Conservation (phyloP, 495 filamentous ascomycete species). For the Penicillium coprophilum region DNA sequence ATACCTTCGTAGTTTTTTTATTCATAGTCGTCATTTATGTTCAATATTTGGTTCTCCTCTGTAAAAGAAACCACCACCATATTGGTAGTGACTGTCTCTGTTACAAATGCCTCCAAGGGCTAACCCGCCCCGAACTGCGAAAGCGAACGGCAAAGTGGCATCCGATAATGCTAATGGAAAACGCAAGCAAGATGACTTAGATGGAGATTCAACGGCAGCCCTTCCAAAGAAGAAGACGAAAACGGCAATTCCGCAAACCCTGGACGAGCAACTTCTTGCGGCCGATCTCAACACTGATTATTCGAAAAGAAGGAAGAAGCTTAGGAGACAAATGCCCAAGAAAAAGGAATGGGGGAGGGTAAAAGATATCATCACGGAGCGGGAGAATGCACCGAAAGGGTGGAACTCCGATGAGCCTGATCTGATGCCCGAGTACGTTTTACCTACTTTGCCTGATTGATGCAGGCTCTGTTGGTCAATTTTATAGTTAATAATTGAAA, state of each 20-base stretch:
- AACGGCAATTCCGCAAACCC: not conserved
- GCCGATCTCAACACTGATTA: not conserved
- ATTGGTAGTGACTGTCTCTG: not conserved
- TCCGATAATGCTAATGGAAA: not conserved
- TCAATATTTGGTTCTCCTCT: not conserved
- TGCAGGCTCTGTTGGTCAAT: not conserved
- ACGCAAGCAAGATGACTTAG: not conserved
- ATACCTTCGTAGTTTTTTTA: not conserved
- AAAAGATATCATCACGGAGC: not conserved
- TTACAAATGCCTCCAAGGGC: not conserved
- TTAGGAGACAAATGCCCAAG: not conserved
- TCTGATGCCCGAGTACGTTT: slow-evolving; percentile 10
- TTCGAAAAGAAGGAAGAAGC: not conserved
- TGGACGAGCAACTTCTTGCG: not conserved
- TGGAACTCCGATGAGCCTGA: slow-evolving; percentile 15
- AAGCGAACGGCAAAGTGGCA: not conserved
- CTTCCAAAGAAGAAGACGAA: not conserved
- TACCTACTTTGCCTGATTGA: not conserved
- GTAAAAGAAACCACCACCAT: not conserved
- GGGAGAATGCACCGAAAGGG: slow-evolving; percentile 2
- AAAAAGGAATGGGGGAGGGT: not conserved
- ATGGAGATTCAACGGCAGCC: not conserved
- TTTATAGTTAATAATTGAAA: no score
- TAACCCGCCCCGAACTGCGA: not conserved
- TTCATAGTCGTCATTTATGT: not conserved